Percentiles rank a stretch among this genome's conserved stretches.
Evolutionary conservation across 257 asterid genomes (phyloP).

Genomic region (Solanum bulbocastanum): DNA sequence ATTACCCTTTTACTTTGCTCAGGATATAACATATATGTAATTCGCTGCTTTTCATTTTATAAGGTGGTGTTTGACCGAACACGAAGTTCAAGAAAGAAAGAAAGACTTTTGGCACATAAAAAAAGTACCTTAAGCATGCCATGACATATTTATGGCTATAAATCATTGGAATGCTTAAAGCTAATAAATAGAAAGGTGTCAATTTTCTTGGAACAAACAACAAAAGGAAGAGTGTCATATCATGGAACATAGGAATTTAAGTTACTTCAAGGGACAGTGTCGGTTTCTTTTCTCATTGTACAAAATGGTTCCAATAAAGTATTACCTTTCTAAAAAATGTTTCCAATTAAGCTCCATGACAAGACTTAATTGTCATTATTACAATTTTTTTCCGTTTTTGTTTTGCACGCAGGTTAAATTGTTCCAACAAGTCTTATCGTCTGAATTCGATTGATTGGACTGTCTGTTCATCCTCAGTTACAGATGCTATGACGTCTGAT

Average conservation of each 20-base stretch:
- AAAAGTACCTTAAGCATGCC: not conserved
- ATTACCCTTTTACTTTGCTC: not conserved
- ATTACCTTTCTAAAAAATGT: not conserved
- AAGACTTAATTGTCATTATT: not conserved
- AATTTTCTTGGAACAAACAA: not conserved
- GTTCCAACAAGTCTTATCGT: constrained; percentile 38
- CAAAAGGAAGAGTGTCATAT: not conserved
- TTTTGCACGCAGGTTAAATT: constrained; percentile 37
- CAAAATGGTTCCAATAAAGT: not conserved
- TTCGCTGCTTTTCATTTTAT: not conserved
- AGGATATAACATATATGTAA: not conserved
- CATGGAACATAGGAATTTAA: not conserved
- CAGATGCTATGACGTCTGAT: constrained; percentile 63
- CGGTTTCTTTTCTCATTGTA: not conserved
- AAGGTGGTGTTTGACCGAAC: not conserved
- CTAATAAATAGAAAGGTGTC: not conserved
- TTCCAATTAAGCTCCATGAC: not conserved
- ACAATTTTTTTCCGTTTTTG: not conserved
- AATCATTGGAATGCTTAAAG: not conserved
- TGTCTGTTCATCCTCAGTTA: constrained; percentile 52
- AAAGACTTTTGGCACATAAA: not conserved
- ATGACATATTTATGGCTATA: not conserved
- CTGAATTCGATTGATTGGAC: constrained; percentile 74
- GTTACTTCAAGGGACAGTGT: not conserved
- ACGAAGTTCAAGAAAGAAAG: not conserved